phyloP scores from a whole-genome alignment of 1,284 basidiomycete genomes.

The Coriolopsis trogii region DNA sequence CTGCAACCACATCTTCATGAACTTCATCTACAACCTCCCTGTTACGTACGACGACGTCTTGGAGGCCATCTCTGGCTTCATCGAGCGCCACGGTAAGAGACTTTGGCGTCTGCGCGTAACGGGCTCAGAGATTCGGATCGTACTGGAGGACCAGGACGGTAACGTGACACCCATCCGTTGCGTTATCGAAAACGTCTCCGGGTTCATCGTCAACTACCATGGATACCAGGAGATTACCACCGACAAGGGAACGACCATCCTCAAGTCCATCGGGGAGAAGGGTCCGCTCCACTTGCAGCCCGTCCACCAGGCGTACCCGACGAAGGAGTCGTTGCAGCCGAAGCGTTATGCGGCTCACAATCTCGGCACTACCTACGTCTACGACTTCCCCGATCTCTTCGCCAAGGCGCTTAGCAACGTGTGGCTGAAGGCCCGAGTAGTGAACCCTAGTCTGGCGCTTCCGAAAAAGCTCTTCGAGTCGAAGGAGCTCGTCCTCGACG shows the following conservation, averaged over 20 bases:
- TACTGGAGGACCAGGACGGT: conserved; percentile 91
- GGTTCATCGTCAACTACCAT: conserved; percentile 98
- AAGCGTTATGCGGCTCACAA: conserved; percentile 99
- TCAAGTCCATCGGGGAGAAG: conserved; percentile 96
- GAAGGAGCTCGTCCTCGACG: conserved; percentile 92
- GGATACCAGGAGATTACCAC: conserved; percentile 99
- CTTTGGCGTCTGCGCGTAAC: conserved; percentile 98
- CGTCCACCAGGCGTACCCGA: conserved; percentile 91
- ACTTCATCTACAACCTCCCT: conserved; percentile 96
- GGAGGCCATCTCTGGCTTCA: conserved; percentile 95
- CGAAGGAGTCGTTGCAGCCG: conserved; percentile 98
- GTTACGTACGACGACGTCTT: conserved; percentile 97
- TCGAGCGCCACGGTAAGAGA: conserved; percentile 97
- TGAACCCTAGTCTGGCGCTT: conserved; percentile 67
- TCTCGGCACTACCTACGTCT: conserved; percentile 97
- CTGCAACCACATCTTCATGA: conserved; percentile 97
- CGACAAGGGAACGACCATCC: conserved; percentile 91
- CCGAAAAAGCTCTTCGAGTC: conserved; percentile 84
- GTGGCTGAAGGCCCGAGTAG: conserved; percentile 78
- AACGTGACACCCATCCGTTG: conserved; percentile 95
- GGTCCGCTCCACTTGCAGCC: conserved; percentile 93
- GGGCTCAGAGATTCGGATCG: conserved; percentile 95
- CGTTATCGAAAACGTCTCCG: conserved; percentile 98
- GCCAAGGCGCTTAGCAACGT: conserved; percentile 94
- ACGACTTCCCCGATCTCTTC: conserved; percentile 99